phyloP scores from a whole-genome alignment of 495 filamentous ascomycete species.

The Hypoxylon rickii region DNA sequence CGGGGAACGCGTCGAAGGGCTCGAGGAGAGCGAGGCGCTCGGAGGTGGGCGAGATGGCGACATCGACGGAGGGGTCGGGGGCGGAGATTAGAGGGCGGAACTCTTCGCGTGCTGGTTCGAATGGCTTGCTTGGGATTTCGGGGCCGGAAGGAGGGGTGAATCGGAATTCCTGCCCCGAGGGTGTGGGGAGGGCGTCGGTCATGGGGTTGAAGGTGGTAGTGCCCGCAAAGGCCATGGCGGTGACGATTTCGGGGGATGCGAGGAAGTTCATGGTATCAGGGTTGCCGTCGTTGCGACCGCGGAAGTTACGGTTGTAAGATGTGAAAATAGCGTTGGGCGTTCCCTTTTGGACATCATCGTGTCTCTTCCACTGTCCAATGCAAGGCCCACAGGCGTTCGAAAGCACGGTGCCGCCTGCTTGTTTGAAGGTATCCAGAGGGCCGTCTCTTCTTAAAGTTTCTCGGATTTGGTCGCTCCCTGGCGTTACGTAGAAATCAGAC shows the following conservation, averaged over 20 bases:
- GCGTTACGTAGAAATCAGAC: conserved; percentile 92
- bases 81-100: conserved; percentile 73
- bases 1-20: conserved; percentile 85
- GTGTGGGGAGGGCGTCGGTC: conserved; percentile 80
- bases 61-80: conserved; percentile 65
- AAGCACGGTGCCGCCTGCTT: conserved; percentile 85
- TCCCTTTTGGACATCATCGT: conserved; percentile 79
- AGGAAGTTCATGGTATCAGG: conserved; percentile 97
- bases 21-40: conserved; percentile 88
- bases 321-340: conserved; percentile 94
- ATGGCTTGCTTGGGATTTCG: conserved; percentile 77
- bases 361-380: conserved; percentile 95
- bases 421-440: conserved; percentile 82
- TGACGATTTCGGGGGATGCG: conserved; percentile 93
- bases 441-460: conserved; percentile 87
- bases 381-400: conserved; percentile 97
- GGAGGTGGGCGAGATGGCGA: conserved; percentile 82
- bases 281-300: conserved; percentile 95
- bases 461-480: conserved; percentile 94
- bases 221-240: conserved; percentile 91
- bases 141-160: conserved; percentile 81
- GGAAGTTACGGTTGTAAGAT: conserved; percentile 98
- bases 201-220: conserved; percentile 95
- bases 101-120: conserved; percentile 74
- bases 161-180: conserved; percentile 80